A percentile compares a stretch with the other conserved stretches of the same genome.
These are phyloP conservation scores for Thalassiosira profunda DNA, from an alignment of 108 stramenopile genomes.

Conservation along the genomic window DNA sequence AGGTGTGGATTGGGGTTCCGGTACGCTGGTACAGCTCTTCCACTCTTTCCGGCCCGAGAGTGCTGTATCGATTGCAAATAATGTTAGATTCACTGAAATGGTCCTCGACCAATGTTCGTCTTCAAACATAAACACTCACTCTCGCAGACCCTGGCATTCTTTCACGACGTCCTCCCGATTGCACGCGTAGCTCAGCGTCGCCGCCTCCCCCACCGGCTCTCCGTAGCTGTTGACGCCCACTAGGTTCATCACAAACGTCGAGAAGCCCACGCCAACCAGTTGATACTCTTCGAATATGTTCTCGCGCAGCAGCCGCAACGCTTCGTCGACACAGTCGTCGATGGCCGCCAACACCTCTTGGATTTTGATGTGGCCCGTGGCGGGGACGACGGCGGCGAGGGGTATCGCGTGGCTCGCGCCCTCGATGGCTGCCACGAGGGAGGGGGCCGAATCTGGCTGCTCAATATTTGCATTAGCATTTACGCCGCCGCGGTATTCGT, in stretches of 20 bases:
- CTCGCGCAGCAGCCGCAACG: conserved; percentile 34
- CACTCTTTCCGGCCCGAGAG: conserved; percentile 17
- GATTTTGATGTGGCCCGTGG: conserved; percentile 55
- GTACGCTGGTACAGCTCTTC: conserved; percentile 65
- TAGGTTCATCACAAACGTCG: conserved; percentile 89
- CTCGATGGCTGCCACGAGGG: conserved; percentile 14
- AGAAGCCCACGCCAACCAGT: conserved; percentile 75
- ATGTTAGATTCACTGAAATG: background rate
- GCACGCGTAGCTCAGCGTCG: conserved; percentile 82
- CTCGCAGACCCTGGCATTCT: conserved; percentile 52
- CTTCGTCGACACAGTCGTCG: conserved; percentile 65
- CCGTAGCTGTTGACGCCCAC: conserved; percentile 60
- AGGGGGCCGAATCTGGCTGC: background rate
- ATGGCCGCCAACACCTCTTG: conserved; percentile 51
- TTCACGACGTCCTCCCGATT: conserved; percentile 59
- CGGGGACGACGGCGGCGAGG: conserved; percentile 49
- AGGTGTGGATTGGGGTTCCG: conserved; percentile 76
- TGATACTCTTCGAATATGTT: conserved; percentile 17
- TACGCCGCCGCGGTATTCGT: conserved; percentile 11
- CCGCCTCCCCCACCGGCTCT: conserved; percentile 48
- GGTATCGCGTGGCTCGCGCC: conserved; percentile 27
- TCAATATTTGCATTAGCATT: background rate
- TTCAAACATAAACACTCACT: conserved; percentile 11
- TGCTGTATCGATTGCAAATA: background rate
- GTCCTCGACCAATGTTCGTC: background rate